phyloP scores from a whole-genome alignment of 768 basidiomycete genomes.

The Kondoa subrosea region DNA sequence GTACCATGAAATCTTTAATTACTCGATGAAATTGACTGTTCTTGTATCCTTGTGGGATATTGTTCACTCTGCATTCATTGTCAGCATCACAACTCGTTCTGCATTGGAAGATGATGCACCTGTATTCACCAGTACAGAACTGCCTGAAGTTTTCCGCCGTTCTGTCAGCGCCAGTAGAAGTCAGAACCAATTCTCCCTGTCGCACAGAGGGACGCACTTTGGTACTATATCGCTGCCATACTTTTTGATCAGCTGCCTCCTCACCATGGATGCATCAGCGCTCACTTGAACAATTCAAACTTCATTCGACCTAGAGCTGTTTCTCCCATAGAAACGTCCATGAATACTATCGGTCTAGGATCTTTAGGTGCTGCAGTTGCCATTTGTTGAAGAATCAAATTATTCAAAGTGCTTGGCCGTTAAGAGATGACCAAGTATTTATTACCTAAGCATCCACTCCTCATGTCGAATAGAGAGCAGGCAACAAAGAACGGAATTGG shows the following conservation, averaged over 20 bases:
- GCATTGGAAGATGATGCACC: slow-evolving; percentile 24
- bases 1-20: slow-evolving; percentile 64
- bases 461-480: too few relatives aligned
- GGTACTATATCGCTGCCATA: slow-evolving; percentile 64
- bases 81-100: slow-evolving; percentile 42
- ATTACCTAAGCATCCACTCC: too few relatives aligned
- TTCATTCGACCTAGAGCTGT: slow-evolving; percentile 87
- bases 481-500: too few relatives aligned
- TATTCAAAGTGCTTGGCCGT: not conserved
- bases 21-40: slow-evolving; percentile 61
- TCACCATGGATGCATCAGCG: not conserved
- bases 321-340: slow-evolving; percentile 93
- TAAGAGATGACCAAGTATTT: too few relatives aligned
- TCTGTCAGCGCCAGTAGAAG: slow-evolving; percentile 38
- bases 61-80: not conserved
- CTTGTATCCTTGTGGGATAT: slow-evolving; percentile 68
- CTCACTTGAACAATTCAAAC: slow-evolving; percentile 65
- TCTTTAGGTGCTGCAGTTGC: not conserved
- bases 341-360: slow-evolving; percentile 70
- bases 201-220: slow-evolving; percentile 45
- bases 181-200: too few relatives aligned
- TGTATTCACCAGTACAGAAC: slow-evolving; percentile 75
- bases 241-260: not conserved
- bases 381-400: not conserved
- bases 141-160: slow-evolving; percentile 98